Evolutionary conservation across 441 rosid genomes (phyloP), one percentile per base, ranked within the genome.

Genomic region (Euphorbia corollata): DNA sequence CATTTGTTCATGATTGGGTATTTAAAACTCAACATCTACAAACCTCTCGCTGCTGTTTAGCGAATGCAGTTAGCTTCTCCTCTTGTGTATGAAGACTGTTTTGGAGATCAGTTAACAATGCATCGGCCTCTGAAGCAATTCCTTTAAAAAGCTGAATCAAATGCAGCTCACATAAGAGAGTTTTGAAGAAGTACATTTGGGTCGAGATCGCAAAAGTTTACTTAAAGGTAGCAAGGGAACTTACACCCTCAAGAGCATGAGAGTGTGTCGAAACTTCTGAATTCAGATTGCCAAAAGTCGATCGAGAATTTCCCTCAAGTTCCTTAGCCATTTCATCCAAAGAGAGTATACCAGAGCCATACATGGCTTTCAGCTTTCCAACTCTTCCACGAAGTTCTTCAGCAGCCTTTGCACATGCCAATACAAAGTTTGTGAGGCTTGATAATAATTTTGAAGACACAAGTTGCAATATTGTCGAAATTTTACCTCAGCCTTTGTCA

Each of bases 201-300:
- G 60, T 23, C 60, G 12, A 27, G 34, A 7, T 23, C 30, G 9
- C 5, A 23, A 1, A 23, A 13, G 22, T 13, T 56, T 23, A 5
- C 51, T 47, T 13, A 56, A 16, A 24, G 24, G n/a, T 27, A 56
- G 34, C 60, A 13, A 47, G 15, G 18, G 51, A 47, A 78, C 90
- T 86, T 81, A 95, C 99, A 68, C 81, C 81, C 78, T 92, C 97
- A 48, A 92, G 83, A 41, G 85, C 86, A 77, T 75, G 73, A 5
- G 94, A 96, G 78, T 92, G 97, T 69, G 82, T 85, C n/a, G 84
- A 79, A 79, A 92, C 93, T 83, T 90, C 92, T 60, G 96, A 82
- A 75, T 87, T 89, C 64, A 96, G 74, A 82, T 79, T 77, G 57
- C 79, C 78, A 75, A 84, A 87, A 59, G 96, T 87, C 59, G 94